phyloP scores from a whole-genome alignment of 2,329 filamentous ascomycete genomes.

The Ceratocystiopsis minuta region DNA sequence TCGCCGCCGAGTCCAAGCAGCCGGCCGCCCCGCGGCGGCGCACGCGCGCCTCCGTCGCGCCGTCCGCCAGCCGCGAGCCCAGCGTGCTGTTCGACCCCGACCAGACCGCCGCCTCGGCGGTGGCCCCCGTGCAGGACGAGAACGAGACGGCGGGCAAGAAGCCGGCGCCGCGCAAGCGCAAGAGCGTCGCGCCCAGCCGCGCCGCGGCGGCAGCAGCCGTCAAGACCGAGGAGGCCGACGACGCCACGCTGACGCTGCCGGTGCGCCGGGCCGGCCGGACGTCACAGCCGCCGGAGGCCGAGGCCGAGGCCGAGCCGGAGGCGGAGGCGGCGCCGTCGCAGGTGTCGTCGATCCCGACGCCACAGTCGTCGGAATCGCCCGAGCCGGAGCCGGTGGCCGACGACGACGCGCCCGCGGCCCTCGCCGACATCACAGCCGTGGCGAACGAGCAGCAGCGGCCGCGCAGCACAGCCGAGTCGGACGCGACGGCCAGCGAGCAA shows the following conservation, averaged over 20 bases:
- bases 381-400: not conserved
- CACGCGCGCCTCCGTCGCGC: constrained; percentile 15
- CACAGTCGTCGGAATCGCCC: not conserved
- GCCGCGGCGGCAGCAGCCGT: too few relatives aligned
- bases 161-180: constrained; percentile 47
- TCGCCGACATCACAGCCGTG: constrained; percentile 50
- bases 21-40: constrained; percentile 23
- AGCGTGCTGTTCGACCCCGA: constrained; percentile 43
- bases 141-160: constrained; percentile 16
- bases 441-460: too few relatives aligned
- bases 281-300: too few relatives aligned
- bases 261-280: too few relatives aligned
- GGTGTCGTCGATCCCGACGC: constrained; percentile 1
- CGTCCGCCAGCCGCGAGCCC: constrained; percentile 32
- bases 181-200: constrained; percentile 32
- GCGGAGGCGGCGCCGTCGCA: too few relatives aligned
- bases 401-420: constrained; percentile 16
- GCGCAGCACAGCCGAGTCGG: too few relatives aligned
- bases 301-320: not conserved
- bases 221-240: constrained; percentile 23
- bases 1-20: constrained; percentile 19
- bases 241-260: constrained; percentile 14
- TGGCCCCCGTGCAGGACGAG: constrained; percentile 16
- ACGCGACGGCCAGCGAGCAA: too few relatives aligned
- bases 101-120: constrained; percentile 17